Base-by-base conservation (phyloP, 2,329 filamentous ascomycete genomes). In the Pyricularia sp. region DNA sequence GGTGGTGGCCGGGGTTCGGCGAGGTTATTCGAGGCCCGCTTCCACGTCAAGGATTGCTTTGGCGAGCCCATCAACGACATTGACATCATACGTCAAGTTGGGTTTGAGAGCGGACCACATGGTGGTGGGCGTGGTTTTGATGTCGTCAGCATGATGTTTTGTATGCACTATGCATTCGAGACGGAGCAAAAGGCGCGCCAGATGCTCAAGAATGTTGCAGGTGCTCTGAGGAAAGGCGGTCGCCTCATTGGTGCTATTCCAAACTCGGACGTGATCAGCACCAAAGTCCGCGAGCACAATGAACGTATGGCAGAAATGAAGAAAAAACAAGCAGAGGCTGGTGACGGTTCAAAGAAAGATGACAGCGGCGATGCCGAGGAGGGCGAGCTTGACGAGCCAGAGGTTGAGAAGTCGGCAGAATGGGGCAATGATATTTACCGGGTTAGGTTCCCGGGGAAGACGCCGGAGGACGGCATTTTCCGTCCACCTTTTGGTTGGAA, bases 61-160 rank as follows among this genome's bases (percentile, higher is more conserved):
- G 91, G 91, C 17, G 90, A 95, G 77, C 90, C 88, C 73, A 85
- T 99, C 63, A 92, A 89, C 69, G 90, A 96, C 70, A 84, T 98
- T 64, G 88, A 90, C 17, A 90, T 97, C 72, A 85, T 99, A 66
- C 87, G 87, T 66, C 87, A 97, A 69, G 93, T 99, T 33, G 95
- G 95, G 26, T 97, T 97, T 73, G 92, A 97, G 75, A 83, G 89
- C 81, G 74, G 92, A 82, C 81, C 91, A 88, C 78, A 89, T 80
- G 86, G 86, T 71, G 59, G 59, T 28, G 65, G 65, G 33, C 90
- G 90, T 69, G 94, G 94, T 4, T 99, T 98, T 74, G 95, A 99
- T 77, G 92, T 98, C 61, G 94, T 99, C 71, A 93, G 91, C 76
- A 97, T 97, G 88, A 99, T 99, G 95, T 99, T 99, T 79, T 96